A percentile compares a stretch with the other conserved stretches of the same genome.
Evolutionary conservation across 148 eudicot species (phyloP).

Genomic region (Rhododendron molle): DNA sequence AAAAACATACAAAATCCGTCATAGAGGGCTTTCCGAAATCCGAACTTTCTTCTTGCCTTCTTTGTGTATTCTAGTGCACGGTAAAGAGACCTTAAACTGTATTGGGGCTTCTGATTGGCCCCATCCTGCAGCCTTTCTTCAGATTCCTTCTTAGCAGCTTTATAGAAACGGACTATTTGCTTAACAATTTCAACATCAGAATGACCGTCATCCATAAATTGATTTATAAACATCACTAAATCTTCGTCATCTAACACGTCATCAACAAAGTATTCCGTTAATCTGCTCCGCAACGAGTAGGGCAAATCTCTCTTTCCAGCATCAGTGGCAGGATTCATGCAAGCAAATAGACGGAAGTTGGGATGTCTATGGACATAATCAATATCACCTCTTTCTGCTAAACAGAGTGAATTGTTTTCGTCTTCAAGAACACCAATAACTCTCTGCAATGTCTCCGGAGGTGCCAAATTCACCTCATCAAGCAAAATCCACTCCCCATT

Average conservation of each 20-base stretch:
- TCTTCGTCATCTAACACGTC: constrained; percentile 84
- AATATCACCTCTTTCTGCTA: constrained; percentile 89
- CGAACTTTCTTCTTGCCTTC: constrained; percentile 46
- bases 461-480: constrained; percentile 96
- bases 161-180: constrained; percentile 66
- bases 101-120: constrained; percentile 97
- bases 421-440: constrained; percentile 89
- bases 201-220: constrained; percentile 45
- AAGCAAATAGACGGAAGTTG: constrained; percentile 84
- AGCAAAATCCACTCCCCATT: constrained; percentile 97
- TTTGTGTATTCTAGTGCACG: constrained; percentile 83
- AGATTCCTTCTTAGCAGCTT: constrained; percentile 77
- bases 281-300: constrained; percentile 64
- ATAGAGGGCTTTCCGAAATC: constrained; percentile 57
- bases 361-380: constrained; percentile 61
- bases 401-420: constrained; percentile 78
- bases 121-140: constrained; percentile 91
- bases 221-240: constrained; percentile 54
- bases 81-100: constrained; percentile 88
- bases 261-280: constrained; percentile 89
- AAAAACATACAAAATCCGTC: constrained; percentile 97
- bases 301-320: constrained; percentile 97
- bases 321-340: constrained; percentile 99
- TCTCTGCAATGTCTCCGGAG: constrained; percentile 92
- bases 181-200: constrained; percentile 36